Base-by-base conservation (phyloP, 2,329 filamentous ascomycete species). In the Botrytis paeoniae region DNA sequence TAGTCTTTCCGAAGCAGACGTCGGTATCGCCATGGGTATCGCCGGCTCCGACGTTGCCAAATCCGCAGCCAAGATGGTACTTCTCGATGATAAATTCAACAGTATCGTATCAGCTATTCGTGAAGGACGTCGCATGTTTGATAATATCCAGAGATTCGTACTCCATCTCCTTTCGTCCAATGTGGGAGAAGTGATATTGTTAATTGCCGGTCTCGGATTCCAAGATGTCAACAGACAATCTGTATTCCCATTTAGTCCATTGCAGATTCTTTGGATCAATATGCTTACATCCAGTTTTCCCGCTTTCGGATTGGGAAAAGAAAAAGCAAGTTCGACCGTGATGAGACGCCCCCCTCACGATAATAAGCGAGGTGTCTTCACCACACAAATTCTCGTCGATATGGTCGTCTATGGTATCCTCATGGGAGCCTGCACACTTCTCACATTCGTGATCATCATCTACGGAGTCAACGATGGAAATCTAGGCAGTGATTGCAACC, bases 291-390 rank as follows among this genome's bases (percentile, higher is more conserved):
- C 84, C 62, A 88, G 79, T 74, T 89, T 96, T 81, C 94, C 94
- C 1, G 94, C 94, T 73, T 95, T 97, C 84, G 94, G 94, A 54
- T 87, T 97, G 0, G 93, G 94, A 37, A 91, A 94, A 77, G 94
- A 97, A 82, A 84, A 86, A 61, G 93, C 93, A 0, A 89, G 91
- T 0, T 86, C 88, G 1, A 92, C 95, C 79, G 91, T 97, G 74
- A 93, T 97, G 88, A 84, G 68, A n/a, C 91, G 93, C 69, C 93
- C 93, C 9, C 94, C 94, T 0, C 93, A 95, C 76, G 87, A 91
- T 82, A 78, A 79, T 70, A 88, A 88, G 81, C 82, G 84, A 75
- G 92, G 92, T 76, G 90, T 95, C 63, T 96, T 96, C 82, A 94
- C 92, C n/a, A 86, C 86, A 80, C 91, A 96, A 83, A 88, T 96